A percentile compares a stretch with the other conserved stretches of the same genome.
Conservation (phyloP, 228 moss, liverwort and hornwort genomes). For the Sphagnum magellanicum region DNA sequence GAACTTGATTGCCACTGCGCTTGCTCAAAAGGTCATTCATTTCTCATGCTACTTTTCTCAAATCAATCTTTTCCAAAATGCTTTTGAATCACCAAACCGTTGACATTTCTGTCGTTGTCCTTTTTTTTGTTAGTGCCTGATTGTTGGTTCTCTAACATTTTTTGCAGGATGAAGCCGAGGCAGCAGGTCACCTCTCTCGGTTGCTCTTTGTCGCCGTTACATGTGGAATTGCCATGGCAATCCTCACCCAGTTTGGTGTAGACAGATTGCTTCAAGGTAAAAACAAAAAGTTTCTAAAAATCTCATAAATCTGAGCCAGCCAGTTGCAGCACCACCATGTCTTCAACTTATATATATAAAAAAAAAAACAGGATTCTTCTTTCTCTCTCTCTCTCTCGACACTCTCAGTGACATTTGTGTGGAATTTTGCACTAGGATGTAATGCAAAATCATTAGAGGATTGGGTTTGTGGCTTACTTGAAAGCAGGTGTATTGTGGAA, state of each 20-base stretch:
- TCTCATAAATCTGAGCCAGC: background rate
- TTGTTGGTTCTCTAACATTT: background rate
- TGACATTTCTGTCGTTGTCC: too few relatives aligned
- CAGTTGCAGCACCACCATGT: background rate
- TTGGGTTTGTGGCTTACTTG: background rate
- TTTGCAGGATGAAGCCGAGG: conserved; percentile 61
- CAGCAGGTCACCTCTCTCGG: conserved; percentile 72
- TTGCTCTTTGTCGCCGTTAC: conserved; percentile 74
- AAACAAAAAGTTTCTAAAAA: conserved; percentile 6
- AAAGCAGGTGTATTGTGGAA: background rate
- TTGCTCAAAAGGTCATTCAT: conserved; percentile 41
- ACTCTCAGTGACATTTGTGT: background rate
- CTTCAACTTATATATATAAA: background rate
- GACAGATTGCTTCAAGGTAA: conserved; percentile 69
- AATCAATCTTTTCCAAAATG: too few relatives aligned
- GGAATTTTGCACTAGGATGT: background rate
- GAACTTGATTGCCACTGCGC: conserved; percentile 55
- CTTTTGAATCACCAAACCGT: too few relatives aligned
- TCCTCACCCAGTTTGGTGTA: conserved; percentile 42
- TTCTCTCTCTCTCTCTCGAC: background rate
- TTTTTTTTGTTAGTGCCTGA: background rate
- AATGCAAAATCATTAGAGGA: background rate
- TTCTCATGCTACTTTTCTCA: too few relatives aligned
- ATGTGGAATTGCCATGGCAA: conserved; percentile 58
- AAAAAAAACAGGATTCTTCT: background rate